Percentiles rank a stretch among this genome's conserved stretches.
phyloP scores from a whole-genome alignment of 805 yeast genomes.

The Kluyveromyces nonfermentans region DNA sequence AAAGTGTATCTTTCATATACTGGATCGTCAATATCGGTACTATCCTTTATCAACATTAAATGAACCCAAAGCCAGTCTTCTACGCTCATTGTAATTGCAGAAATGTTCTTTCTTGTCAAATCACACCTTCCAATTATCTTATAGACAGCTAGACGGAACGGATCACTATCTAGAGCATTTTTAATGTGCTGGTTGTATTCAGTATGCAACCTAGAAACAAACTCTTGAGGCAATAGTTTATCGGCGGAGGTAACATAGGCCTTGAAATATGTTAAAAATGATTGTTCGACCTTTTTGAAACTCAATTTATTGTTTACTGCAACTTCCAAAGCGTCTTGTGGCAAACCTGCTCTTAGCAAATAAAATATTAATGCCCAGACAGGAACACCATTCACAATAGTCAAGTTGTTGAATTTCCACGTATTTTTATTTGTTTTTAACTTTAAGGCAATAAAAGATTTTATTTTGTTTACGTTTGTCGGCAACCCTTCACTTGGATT shows the following conservation, averaged over 20 bases:
- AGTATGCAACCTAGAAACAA: conserved; percentile 57
- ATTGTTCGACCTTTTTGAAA: conserved; percentile 75
- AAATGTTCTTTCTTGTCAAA: conserved; percentile 53
- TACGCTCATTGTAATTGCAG: conserved; percentile 64
- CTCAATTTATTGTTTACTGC: conserved; percentile 54
- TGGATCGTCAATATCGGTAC: conserved; percentile 37
- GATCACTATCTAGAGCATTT: conserved; percentile 61
- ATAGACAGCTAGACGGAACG: conserved; percentile 82
- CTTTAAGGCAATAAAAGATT: conserved; percentile 45
- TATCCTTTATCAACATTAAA: conserved; percentile 62
- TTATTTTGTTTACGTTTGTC: conserved; percentile 61
- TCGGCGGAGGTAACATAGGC: conserved; percentile 53
- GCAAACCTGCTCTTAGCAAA: conserved; percentile 73
- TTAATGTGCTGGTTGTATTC: conserved; percentile 84
- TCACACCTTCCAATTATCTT: conserved; percentile 90
- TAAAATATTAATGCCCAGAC: conserved; percentile 92
- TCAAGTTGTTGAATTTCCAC: conserved; percentile 46
- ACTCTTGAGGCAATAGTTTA: conserved; percentile 50
- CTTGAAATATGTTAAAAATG: conserved; percentile 71
- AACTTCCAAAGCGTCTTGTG: conserved; percentile 66
- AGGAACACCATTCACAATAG: conserved; percentile 73
- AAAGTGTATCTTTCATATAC: conserved; percentile 65
- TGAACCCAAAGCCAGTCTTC: conserved; percentile 99
- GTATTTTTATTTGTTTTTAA: conserved; percentile 35
- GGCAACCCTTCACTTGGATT: conserved; percentile 60